A percentile compares a stretch with the other conserved stretches of the same genome.
Conservation (phyloP, 1,139 yeast genomes). For the Magnusiomyces sp. region DNA sequence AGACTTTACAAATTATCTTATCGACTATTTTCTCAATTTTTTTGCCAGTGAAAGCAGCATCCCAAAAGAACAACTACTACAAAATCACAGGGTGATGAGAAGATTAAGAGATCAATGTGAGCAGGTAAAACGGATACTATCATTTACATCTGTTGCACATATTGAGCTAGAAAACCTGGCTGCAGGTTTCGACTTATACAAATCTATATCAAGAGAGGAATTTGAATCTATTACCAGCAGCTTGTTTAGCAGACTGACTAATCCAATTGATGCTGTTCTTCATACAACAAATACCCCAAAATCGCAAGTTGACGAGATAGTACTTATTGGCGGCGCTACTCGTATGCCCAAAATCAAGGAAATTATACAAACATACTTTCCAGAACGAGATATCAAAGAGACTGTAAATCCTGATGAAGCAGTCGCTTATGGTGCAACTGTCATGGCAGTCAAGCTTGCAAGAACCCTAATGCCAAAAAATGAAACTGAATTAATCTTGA, state of each 20-base stretch:
- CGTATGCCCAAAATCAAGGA: conserved; percentile 99
- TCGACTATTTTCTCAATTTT: conserved; percentile 88
- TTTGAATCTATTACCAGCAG: conserved; percentile 96
- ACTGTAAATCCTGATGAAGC: conserved; percentile 99
- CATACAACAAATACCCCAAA: conserved; percentile 79
- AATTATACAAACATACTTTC: conserved; percentile 87
- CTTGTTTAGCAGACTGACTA: conserved; percentile 91
- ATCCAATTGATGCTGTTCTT: conserved; percentile 94
- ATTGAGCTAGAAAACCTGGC: conserved; percentile 93
- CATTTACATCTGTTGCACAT: conserved; percentile 93
- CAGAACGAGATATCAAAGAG: conserved; percentile 95
- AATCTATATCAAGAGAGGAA: conserved; percentile 97
- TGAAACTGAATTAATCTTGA: too few relatives aligned
- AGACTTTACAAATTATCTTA: conserved; percentile 80
- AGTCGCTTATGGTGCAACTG: conserved; percentile 99
- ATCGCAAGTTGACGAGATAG: conserved; percentile 84
- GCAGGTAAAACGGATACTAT: conserved; percentile 98
- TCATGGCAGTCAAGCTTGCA: conserved; percentile 92
- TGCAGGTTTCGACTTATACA: conserved; percentile 95
- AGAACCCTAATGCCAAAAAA: too few relatives aligned
- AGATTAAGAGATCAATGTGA: conserved; percentile 99
- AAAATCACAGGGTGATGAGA: conserved; percentile 93
- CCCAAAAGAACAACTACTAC: conserved; percentile 86
- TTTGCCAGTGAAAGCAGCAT: conserved; percentile 97
- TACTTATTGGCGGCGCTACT: conserved; percentile 99